Conservation (phyloP, 106 monocot species). For the Gastrodia elata region DNA sequence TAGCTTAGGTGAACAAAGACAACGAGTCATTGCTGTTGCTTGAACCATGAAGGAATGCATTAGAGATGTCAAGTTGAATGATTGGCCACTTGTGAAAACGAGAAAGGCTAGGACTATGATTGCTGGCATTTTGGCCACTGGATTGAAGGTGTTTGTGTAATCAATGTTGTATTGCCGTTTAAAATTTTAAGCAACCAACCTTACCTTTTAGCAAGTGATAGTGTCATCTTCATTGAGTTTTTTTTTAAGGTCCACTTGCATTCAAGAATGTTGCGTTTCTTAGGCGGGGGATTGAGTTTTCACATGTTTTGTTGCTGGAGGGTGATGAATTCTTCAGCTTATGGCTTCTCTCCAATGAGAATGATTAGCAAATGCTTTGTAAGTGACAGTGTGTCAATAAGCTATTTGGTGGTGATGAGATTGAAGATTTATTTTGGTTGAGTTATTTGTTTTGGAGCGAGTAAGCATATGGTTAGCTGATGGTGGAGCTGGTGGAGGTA, state of each 20-base stretch:
- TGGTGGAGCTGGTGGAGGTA: background rate
- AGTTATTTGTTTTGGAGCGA: background rate
- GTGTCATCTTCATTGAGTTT: background rate
- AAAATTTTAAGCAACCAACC: background rate
- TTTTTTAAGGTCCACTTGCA: background rate
- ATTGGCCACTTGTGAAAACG: no score
- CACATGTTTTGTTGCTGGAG: background rate
- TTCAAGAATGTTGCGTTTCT: background rate
- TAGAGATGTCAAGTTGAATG: no score
- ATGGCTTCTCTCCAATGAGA: no score
- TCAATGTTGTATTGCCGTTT: background rate
- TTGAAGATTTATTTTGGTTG: background rate
- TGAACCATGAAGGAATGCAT: background rate
- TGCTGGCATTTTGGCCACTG: background rate
- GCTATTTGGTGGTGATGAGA: background rate
- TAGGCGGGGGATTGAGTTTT: background rate
- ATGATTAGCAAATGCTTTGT: background rate
- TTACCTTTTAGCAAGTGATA: background rate
- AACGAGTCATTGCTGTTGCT: background rate
- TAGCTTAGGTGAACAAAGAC: background rate
- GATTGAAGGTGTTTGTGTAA: background rate
- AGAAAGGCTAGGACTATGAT: no score
- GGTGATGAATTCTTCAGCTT: no score
- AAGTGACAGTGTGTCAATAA: background rate
- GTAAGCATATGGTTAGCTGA: background rate